phyloP scores from a whole-genome alignment of 441 rosid species.

The Euphorbia neoarborescens region DNA sequence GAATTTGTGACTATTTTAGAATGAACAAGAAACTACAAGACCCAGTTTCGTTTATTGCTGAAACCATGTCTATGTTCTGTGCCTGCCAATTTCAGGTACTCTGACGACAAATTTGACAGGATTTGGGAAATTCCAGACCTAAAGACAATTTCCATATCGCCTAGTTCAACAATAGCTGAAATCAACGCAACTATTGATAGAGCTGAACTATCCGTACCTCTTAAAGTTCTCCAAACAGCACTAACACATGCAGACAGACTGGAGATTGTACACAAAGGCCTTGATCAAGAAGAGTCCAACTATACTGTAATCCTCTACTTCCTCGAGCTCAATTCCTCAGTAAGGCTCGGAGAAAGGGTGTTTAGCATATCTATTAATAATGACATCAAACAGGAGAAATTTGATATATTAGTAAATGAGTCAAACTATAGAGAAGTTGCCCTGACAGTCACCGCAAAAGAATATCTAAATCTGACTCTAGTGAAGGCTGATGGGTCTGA shows the following conservation, averaged over 20 bases:
- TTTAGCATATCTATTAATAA: conserved; percentile 45
- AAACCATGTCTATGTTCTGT: background rate
- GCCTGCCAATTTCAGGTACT: conserved; percentile 37
- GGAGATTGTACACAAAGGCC: conserved; percentile 33
- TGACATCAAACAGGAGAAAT: conserved; percentile 20
- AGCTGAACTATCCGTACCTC: conserved; percentile 32
- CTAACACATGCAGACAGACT: conserved; percentile 27
- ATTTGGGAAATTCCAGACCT: conserved; percentile 36
- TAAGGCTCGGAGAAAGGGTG: conserved; percentile 37
- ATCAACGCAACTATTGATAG: conserved; percentile 6
- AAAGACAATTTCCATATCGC: conserved; percentile 9
- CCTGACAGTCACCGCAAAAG: conserved; percentile 32
- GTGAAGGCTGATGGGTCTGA: conserved; percentile 34
- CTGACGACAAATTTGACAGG: conserved; percentile 50
- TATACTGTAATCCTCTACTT: conserved; percentile 56
- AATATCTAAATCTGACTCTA: conserved; percentile 50
- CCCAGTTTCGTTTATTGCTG: background rate
- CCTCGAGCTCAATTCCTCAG: conserved; percentile 37
- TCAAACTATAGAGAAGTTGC: conserved; percentile 33
- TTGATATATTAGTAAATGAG: conserved; percentile 39
- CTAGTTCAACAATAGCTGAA: background rate
- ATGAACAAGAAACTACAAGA: background rate
- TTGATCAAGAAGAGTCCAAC: conserved; percentile 26
- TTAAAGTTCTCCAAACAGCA: conserved; percentile 45
- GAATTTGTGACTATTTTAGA: background rate